Evolutionary conservation across 768 basidiomycete species (phyloP).

Genomic region (Mycena vitilis): DNA sequence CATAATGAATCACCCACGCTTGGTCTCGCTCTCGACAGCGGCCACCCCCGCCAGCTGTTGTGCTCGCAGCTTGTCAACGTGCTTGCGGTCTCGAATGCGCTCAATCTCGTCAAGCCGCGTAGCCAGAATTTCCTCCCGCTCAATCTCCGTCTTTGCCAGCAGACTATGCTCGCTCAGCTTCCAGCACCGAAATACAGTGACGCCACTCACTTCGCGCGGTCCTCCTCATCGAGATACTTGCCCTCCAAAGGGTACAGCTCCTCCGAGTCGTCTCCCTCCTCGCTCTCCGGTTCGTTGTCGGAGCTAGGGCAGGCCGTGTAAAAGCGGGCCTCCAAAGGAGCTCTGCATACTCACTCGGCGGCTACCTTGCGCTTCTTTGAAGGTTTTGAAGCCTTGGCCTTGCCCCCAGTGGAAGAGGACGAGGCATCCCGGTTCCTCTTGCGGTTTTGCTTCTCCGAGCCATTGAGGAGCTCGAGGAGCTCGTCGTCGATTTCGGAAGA

Average conservation of each 20-base stretch:
- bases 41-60: slow-evolving; percentile 65
- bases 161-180: slow-evolving; percentile 63
- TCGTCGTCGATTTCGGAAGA: slow-evolving; percentile 65
- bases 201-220: slow-evolving; percentile 78
- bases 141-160: slow-evolving; percentile 84
- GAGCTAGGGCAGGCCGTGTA: slow-evolving; percentile 22
- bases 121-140: slow-evolving; percentile 90
- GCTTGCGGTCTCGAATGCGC: slow-evolving; percentile 66
- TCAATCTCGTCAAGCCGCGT: slow-evolving; percentile 86
- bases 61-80: slow-evolving; percentile 66
- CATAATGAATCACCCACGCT: slow-evolving; percentile 70
- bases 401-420: slow-evolving; percentile 40
- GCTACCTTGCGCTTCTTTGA: slow-evolving; percentile 74
- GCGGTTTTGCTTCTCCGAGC: slow-evolving; percentile 57
- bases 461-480: slow-evolving; percentile 84
- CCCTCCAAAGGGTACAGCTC: slow-evolving; percentile 93
- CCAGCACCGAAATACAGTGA: slow-evolving; percentile 43
- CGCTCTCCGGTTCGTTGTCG: slow-evolving; percentile 71
- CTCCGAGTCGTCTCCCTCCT: slow-evolving; percentile 51
- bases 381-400: slow-evolving; percentile 44
- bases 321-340: slow-evolving; percentile 31
- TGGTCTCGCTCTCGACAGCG: slow-evolving; percentile 65
- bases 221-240: slow-evolving; percentile 87
- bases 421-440: slow-evolving; percentile 63
- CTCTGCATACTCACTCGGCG: slow-evolving; percentile 68